Percentiles rank a stretch among this genome's conserved stretches.
Evolutionary conservation across 179 eudicot species (phyloP).

Genomic region (Spergularia azorica): DNA sequence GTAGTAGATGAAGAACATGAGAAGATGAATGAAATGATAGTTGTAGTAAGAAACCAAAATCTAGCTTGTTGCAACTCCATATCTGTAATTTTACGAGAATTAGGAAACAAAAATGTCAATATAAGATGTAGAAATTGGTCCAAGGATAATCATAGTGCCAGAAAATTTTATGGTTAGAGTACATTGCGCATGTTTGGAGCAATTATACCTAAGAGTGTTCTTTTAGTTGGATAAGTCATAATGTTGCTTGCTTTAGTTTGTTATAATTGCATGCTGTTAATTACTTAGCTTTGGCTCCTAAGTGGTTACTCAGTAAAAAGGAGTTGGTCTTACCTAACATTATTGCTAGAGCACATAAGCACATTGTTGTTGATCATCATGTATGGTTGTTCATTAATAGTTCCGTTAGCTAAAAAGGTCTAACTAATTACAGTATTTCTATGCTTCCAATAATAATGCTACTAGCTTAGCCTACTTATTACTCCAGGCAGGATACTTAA

Average conservation of each 20-base stretch:
- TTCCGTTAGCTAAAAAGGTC: slow-evolving; percentile 2
- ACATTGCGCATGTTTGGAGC: slow-evolving; percentile 38
- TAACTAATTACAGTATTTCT: background rate
- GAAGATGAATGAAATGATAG: slow-evolving; percentile 26
- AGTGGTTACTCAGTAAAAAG: slow-evolving; percentile 19
- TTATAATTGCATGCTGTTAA: slow-evolving; percentile 26
- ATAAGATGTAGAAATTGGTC: slow-evolving; percentile 13
- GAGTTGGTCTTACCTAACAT: slow-evolving; percentile 17
- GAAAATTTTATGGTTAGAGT: slow-evolving; percentile 1
- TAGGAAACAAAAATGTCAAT: background rate
- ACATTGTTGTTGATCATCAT: slow-evolving; percentile 8
- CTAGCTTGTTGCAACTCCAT: slow-evolving; percentile 28
- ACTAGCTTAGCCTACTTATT: too few species aligned
- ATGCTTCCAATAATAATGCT: slow-evolving; percentile 9
- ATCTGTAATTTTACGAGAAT: background rate
- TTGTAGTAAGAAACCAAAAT: slow-evolving; percentile 17
- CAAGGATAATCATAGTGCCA: slow-evolving; percentile 13
- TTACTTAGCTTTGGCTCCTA: slow-evolving; percentile 7
- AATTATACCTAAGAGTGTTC: slow-evolving; percentile 26
- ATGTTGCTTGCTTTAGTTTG: slow-evolving; percentile 24
- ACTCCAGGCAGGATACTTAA: too few species aligned
- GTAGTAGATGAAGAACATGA: slow-evolving; percentile 12
- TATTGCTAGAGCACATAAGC: background rate
- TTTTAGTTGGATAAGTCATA: slow-evolving; percentile 22
- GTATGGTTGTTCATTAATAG: slow-evolving; percentile 13